phyloP scores from a whole-genome alignment of 2,329 filamentous ascomycete genomes.

The Penicillium freii region DNA sequence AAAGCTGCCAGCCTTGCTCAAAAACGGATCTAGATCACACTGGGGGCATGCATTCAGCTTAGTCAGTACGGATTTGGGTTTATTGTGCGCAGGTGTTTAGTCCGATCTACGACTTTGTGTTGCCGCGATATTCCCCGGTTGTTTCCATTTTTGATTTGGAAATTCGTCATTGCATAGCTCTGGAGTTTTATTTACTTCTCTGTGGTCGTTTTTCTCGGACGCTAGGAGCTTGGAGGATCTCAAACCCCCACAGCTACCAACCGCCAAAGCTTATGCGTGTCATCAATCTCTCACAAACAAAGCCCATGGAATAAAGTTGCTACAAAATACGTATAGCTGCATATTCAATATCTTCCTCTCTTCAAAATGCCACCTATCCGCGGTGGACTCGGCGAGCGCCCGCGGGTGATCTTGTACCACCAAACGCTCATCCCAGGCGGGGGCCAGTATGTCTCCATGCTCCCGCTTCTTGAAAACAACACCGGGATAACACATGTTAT shows the following conservation, averaged over 20 bases:
- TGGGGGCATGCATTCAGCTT: neutral
- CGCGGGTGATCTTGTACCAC: conserved; percentile 54
- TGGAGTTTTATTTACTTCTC: neutral
- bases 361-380: conserved; percentile 41
- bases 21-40: neutral
- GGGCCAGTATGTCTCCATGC: conserved; percentile 58
- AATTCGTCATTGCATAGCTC: neutral
- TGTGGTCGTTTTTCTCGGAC: neutral
- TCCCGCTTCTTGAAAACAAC: conserved; percentile 59
- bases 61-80: neutral
- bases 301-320: neutral
- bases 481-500: conserved; percentile 77
- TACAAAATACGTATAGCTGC: neutral
- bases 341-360: neutral
- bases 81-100: neutral
- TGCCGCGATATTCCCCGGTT: conserved; percentile 6
- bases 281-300: neutral
- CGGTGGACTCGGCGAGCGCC: conserved; percentile 24
- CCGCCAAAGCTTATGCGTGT: neutral
- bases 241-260: neutral
- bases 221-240: neutral
- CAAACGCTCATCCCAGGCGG: conserved; percentile 62
- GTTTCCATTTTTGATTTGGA: neutral
- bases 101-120: neutral
- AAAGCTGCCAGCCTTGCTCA: neutral